These are phyloP conservation scores for Phlebiopsis flavidoalba DNA, from an alignment of 768 basidiomycete species.

Conservation along the genomic window DNA sequence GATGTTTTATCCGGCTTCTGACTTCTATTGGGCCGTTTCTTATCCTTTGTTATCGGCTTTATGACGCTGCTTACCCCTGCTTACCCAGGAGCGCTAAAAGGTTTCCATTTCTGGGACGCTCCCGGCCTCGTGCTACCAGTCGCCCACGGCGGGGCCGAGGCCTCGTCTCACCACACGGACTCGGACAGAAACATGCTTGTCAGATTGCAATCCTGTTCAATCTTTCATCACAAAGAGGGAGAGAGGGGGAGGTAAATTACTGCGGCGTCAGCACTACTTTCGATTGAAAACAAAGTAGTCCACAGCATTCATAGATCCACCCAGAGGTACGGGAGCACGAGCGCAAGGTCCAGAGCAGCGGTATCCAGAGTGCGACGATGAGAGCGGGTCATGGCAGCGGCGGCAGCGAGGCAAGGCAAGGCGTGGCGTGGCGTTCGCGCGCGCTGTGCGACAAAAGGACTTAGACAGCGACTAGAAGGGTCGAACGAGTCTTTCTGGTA, in stretches of 20 bases:
- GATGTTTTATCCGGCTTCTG: not conserved
- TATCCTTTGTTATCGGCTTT: not conserved
- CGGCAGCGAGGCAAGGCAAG: no score
- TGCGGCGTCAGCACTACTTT: not conserved
- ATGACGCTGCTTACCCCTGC: not conserved
- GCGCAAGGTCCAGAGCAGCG: not conserved
- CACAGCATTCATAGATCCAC: not conserved
- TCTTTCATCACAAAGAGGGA: not conserved
- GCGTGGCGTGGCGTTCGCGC: not conserved
- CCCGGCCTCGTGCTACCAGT: not conserved
- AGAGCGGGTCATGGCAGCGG: not conserved
- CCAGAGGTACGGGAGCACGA: no score
- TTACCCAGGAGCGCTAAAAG: not conserved
- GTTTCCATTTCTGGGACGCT: not conserved
- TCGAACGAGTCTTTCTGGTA: conserved; percentile 37
- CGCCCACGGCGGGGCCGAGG: not conserved
- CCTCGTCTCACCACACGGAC: not conserved
- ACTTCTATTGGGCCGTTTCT: not conserved
- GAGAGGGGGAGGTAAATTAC: not conserved
- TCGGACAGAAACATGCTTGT: not conserved
- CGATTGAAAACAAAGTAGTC: not conserved
- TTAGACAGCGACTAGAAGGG: not conserved
- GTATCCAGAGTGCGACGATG: not conserved
- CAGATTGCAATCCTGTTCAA: not conserved
- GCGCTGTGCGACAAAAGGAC: not conserved